Evolutionary conservation across 2,329 filamentous ascomycete species (phyloP), one percentile per base, ranked within the genome.

Genomic region (Neoascochyta sp.): DNA sequence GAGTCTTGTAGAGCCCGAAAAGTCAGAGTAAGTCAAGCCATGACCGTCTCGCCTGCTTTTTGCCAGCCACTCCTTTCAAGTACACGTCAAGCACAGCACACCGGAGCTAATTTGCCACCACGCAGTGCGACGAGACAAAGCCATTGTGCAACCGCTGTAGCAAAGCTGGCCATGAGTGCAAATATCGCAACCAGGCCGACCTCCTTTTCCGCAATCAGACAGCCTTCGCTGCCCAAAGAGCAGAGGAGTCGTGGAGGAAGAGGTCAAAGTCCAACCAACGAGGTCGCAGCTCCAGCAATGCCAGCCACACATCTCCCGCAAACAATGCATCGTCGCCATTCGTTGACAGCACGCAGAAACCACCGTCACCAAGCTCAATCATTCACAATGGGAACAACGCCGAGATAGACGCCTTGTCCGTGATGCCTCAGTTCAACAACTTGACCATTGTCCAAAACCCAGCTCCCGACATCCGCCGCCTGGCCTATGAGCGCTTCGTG

Each of bases 131-230:
- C 24, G 55, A 60, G 39, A 36, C 36, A 3, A 60, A 51, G 24
- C 57, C 58, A 9, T 29, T 25, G 3, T 62, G 58, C 29, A 44
- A 36, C 25, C 48, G 58, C 9, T 62, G 58, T 36, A 43, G 12
- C 35, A 60, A 52, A 32, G 34, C 48, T 3, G 30, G 36, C 9
- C 40, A 50, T 26, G 44, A 57, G 4, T 62, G 57, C 50, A 51
- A 36, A 14, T 62, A 62, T 32, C 45, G 57, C 20, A 54, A 62
- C 23, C 51, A 53, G 28, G 45, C 38, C 23, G 54, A 60, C 21
- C 41, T 62, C 4, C 32, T 59, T 7, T 60, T 62, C 21, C 51
- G 55, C 4, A 60, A 61, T 21, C 53, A 61, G 29, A 62, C 56
- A 7, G 45, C 50, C 9, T 43, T 46, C 28, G 54, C 58, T 20